Conservation (phyloP, 192 early-diverging fungal genomes). For the Mortierella hygrophila region DNA sequence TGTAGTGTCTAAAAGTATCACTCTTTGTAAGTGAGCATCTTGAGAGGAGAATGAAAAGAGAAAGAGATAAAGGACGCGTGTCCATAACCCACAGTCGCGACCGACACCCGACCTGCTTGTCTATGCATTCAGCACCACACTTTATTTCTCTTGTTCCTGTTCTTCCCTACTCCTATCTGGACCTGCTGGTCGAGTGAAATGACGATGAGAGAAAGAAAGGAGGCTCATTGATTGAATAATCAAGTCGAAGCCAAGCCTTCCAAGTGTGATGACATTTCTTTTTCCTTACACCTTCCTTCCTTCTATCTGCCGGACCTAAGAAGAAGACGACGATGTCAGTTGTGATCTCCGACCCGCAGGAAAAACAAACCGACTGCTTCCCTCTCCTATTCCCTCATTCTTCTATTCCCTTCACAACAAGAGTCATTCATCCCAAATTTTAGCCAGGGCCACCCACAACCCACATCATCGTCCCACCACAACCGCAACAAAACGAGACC, state of each 20-base stretch:
- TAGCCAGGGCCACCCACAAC: neutral
- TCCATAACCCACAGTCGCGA: too few relatives aligned
- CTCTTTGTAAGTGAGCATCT: neutral
- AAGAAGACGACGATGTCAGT: neutral
- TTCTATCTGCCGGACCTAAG: neutral
- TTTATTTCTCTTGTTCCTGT: too few relatives aligned
- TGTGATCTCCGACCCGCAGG: conserved; percentile 6
- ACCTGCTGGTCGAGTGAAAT: too few relatives aligned
- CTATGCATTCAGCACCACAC: too few relatives aligned
- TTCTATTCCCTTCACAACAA: neutral
- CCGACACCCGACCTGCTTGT: too few relatives aligned
- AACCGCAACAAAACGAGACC: neutral
- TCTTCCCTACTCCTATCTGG: too few relatives aligned
- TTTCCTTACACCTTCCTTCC: neutral
- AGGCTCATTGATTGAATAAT: too few relatives aligned
- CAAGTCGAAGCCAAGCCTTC: too few relatives aligned
- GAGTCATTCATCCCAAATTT: neutral
- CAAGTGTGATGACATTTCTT: neutral
- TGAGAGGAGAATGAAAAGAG: too few relatives aligned
- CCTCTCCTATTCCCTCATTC: too few relatives aligned
- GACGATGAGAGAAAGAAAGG: too few relatives aligned
- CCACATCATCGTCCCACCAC: conserved; percentile 4
- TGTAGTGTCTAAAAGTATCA: conserved; percentile 1
- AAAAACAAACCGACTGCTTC: neutral
- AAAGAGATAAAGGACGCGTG: too few relatives aligned